Base-by-base conservation (phyloP, 140 eudicot genomes). In the Ambrosia hybrid region DNA sequence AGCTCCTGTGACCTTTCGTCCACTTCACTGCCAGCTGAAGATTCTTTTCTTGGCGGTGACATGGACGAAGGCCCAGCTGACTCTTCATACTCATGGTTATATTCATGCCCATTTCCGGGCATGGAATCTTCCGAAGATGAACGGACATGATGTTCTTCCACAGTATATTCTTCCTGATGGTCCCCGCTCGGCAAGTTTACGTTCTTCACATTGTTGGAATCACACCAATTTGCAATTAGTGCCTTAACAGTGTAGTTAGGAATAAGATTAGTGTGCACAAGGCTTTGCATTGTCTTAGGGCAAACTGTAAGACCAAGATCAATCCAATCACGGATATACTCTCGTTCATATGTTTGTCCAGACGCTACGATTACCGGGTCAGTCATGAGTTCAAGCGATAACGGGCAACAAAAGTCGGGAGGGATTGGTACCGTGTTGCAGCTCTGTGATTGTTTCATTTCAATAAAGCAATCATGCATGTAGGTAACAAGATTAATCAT, bases 181-280 rank as follows among this genome's bases (percentile, higher is more conserved):
- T 70, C 59, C 62, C 38, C 65, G 1, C 38, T 17, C 6, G 62
- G 1, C 37, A 57, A 0, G 9, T 7, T 58, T 58, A 59, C 15
- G 17, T 85, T 83, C 72, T 79, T 90, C 63, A 93, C 91, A 58
- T 88, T 83, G 64, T 90, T 85, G 43, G 81, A 73, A 53, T 90
- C 93, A 37, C 98, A 92, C 98, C 98, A 92, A 78, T 74, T 85
- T 38, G 91, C 95, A 79, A 92, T 86, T 52, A 92, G 80, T 9
- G 96, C 98, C 80, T 92, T 92, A 1, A 92, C 98, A 30, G 95
- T 92, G 87, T 92, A 92, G 78, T 92, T 92, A 80, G 98, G 96
- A 73, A 92, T 87, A 51, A 92, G 87, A 84, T 85, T 89, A 76
- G 88, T 78, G 77, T 87, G 98, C 14, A 75, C 84, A 57, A 92